These are phyloP conservation scores for Aurantiochytrium sp. DNA, from an alignment of 108 stramenopile genomes.

Conservation along the genomic window DNA sequence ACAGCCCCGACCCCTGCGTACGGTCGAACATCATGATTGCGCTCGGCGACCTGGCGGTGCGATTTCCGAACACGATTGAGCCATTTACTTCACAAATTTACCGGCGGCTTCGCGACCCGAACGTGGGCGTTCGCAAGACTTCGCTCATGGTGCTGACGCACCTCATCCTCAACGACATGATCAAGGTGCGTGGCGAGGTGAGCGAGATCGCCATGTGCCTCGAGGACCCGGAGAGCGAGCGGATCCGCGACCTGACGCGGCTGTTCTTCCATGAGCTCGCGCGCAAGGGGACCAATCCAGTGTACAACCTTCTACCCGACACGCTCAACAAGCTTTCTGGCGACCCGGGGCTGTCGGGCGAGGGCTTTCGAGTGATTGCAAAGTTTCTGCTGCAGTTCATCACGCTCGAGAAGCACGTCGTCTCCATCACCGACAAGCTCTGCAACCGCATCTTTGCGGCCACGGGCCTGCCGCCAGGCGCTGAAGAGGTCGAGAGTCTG, in stretches of 20 bases:
- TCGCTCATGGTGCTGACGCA: constrained; percentile 93
- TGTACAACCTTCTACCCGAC: constrained; percentile 97
- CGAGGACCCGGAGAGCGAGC: constrained; percentile 64
- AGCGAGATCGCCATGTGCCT: constrained; percentile 88
- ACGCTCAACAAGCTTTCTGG: constrained; percentile 82
- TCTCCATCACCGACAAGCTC: constrained; percentile 86
- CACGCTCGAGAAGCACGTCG: constrained; percentile 88
- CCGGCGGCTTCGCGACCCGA: constrained; percentile 81
- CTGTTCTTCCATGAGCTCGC: constrained; percentile 87
- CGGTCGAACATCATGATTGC: constrained; percentile 90
- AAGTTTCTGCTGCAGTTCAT: constrained; percentile 88
- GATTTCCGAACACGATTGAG: constrained; percentile 95
- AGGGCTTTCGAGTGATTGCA: constrained; percentile 74
- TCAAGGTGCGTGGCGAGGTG: constrained; percentile 88
- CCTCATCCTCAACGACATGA: constrained; percentile 96
- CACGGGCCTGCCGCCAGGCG: not conserved
- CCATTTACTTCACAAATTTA: constrained; percentile 91
- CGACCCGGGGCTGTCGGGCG: not conserved
- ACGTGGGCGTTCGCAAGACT: constrained; percentile 79
- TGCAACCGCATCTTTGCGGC: constrained; percentile 70
- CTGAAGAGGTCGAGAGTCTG: constrained; percentile 10
- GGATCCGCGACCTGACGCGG: constrained; percentile 82
- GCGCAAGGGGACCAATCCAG: constrained; percentile 69
- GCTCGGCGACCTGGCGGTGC: constrained; percentile 90
- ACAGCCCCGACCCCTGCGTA: constrained; percentile 72